phyloP scores from a whole-genome alignment of 2,329 filamentous ascomycete species.

The Penicillium decumbens region DNA sequence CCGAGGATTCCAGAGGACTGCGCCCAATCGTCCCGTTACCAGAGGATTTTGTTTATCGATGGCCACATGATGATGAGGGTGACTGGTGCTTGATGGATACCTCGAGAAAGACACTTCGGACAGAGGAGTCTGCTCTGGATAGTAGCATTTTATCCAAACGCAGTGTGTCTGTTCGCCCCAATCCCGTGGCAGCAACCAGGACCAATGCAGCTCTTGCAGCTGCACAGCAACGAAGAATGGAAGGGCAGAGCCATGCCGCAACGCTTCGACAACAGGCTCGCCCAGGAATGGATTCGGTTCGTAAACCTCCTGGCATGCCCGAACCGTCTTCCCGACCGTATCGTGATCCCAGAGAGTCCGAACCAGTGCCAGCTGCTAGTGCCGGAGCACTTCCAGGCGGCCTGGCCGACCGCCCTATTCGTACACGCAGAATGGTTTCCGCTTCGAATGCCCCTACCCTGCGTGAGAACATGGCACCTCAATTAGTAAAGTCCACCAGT shows the following conservation, averaged over 20 bases:
- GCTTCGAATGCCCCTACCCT: slow-evolving; percentile 33
- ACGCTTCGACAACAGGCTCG: slow-evolving; percentile 45
- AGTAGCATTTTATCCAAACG: slow-evolving; percentile 28
- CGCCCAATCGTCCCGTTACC: slow-evolving; percentile 46
- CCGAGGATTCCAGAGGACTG: slow-evolving; percentile 44
- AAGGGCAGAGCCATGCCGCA: slow-evolving; percentile 45
- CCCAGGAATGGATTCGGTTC: slow-evolving; percentile 29
- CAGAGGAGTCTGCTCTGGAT: slow-evolving; percentile 26
- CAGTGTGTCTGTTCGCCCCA: slow-evolving; percentile 25
- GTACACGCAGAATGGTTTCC: slow-evolving; percentile 34
- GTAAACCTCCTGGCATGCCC: slow-evolving; percentile 25
- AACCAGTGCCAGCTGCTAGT: slow-evolving; percentile 9
- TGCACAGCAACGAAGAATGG: slow-evolving; percentile 39
- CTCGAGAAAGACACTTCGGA: slow-evolving; percentile 16
- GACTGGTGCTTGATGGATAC: slow-evolving; percentile 38
- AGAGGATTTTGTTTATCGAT: slow-evolving; percentile 44
- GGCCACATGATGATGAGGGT: slow-evolving; percentile 38
- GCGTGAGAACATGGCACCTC: slow-evolving; percentile 27
- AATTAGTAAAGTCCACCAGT: slow-evolving; percentile 31
- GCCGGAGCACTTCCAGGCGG: slow-evolving; percentile 27
- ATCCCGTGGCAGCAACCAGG: slow-evolving; percentile 29
- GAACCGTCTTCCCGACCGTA: slow-evolving; percentile 16
- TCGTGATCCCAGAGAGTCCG: slow-evolving; percentile 17
- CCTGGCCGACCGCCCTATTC: slow-evolving; percentile 39
- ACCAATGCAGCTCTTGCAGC: slow-evolving; percentile 41